Conservation (phyloP, 2,329 filamentous ascomycete species). For the Fusarium oligoseptatum region DNA sequence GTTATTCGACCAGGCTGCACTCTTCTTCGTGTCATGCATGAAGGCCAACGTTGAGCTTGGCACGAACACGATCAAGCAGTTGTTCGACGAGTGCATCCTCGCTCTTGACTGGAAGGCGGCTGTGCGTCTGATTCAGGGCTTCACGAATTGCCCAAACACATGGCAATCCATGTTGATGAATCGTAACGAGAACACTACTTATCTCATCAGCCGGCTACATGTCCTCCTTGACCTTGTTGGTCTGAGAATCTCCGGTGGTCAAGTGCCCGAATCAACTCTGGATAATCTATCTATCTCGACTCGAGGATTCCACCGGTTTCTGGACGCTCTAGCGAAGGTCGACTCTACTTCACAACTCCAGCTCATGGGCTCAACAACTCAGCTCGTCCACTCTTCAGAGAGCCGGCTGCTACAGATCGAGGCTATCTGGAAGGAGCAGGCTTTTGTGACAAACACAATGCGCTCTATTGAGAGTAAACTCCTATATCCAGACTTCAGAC, state of each 20-base stretch:
- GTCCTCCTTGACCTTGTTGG: conserved; percentile 56
- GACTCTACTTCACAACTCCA: conserved; percentile 24
- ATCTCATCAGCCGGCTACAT: conserved; percentile 50
- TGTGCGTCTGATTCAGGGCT: conserved; percentile 48
- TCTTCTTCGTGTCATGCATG: conserved; percentile 57
- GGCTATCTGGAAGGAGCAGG: conserved; percentile 51
- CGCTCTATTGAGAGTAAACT: conserved; percentile 53
- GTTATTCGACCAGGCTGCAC: conserved; percentile 59
- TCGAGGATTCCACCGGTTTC: conserved; percentile 37
- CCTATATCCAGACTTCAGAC: conserved; percentile 48
- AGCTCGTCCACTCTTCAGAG: conserved; percentile 19
- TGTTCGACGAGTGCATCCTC: conserved; percentile 59
- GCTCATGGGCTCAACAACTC: neutral
- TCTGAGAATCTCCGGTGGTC: conserved; percentile 25
- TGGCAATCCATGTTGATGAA: conserved; percentile 45
- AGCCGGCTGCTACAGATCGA: conserved; percentile 52
- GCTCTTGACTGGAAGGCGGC: conserved; percentile 57
- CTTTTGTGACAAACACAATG: conserved; percentile 46
- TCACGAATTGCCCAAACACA: conserved; percentile 43
- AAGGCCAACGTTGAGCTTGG: conserved; percentile 51
- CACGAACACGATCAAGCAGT: conserved; percentile 49
- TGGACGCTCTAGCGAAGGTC: conserved; percentile 38
- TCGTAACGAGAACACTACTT: conserved; percentile 38
- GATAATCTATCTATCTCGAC: conserved; percentile 46
- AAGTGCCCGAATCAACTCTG: conserved; percentile 31